Evolutionary conservation across 768 basidiomycete genomes (phyloP).

Genomic region (Lyophyllum semitale): DNA sequence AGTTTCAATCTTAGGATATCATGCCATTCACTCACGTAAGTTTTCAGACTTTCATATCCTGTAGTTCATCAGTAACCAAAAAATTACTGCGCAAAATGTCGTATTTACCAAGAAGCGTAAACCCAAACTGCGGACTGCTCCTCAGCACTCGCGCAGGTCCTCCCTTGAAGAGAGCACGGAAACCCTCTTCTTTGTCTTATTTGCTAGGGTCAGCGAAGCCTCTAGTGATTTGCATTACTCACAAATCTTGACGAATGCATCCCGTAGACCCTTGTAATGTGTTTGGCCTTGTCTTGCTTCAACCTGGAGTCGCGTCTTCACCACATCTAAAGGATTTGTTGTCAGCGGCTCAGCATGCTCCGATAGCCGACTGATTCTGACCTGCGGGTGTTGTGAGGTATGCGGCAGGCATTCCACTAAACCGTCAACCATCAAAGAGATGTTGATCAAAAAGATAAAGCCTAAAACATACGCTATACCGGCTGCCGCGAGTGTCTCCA

Average conservation of each 20-base stretch:
- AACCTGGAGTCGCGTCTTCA: slow-evolving; percentile 95
- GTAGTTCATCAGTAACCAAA: slow-evolving; percentile 15
- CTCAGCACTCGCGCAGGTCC: slow-evolving; percentile 86
- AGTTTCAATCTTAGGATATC: slow-evolving; percentile 5
- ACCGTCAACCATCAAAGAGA: slow-evolving; percentile 28
- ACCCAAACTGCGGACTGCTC: slow-evolving; percentile 93
- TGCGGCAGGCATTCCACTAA: slow-evolving; percentile 96
- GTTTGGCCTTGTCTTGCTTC: slow-evolving; percentile 92
- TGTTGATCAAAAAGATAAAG: slow-evolving; percentile 14
- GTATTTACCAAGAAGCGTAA: slow-evolving; percentile 70
- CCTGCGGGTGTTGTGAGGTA: slow-evolving; percentile 92
- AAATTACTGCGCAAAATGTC: neutral
- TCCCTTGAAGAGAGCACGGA: slow-evolving; percentile 88
- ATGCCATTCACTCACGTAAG: slow-evolving; percentile 34
- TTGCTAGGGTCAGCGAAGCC: slow-evolving; percentile 14
- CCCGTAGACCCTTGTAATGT: slow-evolving; percentile 84
- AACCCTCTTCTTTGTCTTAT: slow-evolving; percentile 88
- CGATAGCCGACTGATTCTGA: slow-evolving; percentile 32
- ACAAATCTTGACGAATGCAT: slow-evolving; percentile 93
- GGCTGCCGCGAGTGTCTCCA: slow-evolving; percentile 85
- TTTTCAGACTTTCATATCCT: slow-evolving; percentile 52
- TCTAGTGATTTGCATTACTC: slow-evolving; percentile 24
- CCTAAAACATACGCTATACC: slow-evolving; percentile 68
- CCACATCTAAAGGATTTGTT: slow-evolving; percentile 79
- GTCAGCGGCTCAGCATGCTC: slow-evolving; percentile 10